A percentile compares a stretch with the other conserved stretches of the same genome.
phyloP scores from a whole-genome alignment of 345 rosid species.

The Acer saccharum region DNA sequence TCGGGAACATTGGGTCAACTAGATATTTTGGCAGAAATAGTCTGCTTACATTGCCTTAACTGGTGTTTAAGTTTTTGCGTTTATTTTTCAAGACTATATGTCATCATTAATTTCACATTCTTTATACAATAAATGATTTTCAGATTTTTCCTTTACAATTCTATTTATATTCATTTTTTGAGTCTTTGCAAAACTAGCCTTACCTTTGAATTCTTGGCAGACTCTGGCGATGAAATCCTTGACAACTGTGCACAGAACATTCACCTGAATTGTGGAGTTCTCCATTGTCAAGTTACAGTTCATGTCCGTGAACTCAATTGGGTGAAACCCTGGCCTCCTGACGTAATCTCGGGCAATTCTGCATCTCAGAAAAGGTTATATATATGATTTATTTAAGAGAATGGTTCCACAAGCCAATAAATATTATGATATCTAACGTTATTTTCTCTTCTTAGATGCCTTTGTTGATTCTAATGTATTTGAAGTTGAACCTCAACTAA shows the following conservation, averaged over 20 bases:
- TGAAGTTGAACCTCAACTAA: background rate
- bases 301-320: constrained; percentile 81
- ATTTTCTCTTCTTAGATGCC: background rate
- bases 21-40: constrained; percentile 1
- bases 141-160: background rate
- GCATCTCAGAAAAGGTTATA: constrained; percentile 39
- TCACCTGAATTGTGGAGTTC: constrained; percentile 46
- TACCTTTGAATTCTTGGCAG: constrained; percentile 32
- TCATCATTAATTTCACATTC: background rate
- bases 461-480: background rate
- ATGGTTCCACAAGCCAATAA: background rate
- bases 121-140: background rate
- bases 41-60: background rate
- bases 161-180: background rate
- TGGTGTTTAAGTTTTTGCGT: background rate
- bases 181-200: background rate
- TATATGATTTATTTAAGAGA: constrained; percentile 9
- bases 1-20: background rate
- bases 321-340: constrained; percentile 69
- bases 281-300: constrained; percentile 43
- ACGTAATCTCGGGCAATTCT: constrained; percentile 24
- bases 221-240: constrained; percentile 65
- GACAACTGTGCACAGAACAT: constrained; percentile 65
- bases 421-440: background rate
- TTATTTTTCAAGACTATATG: background rate